These are phyloP conservation scores for Melanopsichium pennsylvanicum DNA, from an alignment of 1,284 basidiomycete genomes.

Conservation along the genomic window DNA sequence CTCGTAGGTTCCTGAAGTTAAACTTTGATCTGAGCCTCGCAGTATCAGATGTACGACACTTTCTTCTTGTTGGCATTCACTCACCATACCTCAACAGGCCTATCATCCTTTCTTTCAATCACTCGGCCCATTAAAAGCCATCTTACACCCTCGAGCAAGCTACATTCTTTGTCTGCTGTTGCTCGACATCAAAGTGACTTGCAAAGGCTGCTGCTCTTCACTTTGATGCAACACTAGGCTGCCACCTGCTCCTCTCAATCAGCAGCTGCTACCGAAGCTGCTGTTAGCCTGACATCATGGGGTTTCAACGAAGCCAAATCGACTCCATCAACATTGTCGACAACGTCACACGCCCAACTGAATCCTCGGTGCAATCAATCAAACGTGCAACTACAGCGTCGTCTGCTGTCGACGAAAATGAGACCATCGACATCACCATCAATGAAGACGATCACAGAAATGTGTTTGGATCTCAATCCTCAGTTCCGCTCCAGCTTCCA, in stretches of 20 bases:
- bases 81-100: too few species aligned
- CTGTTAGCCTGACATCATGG: conserved; percentile 12
- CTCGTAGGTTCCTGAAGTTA: too few species aligned
- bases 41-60: too few species aligned
- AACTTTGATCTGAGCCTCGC: too few species aligned
- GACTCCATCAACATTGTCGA: conserved; percentile 21
- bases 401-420: conserved; percentile 1
- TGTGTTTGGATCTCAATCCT: conserved; percentile 19
- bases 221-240: not conserved
- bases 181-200: too few species aligned
- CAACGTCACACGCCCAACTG: conserved; percentile 20
- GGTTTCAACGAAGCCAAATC: conserved; percentile 11
- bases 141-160: too few species aligned
- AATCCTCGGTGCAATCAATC: not conserved
- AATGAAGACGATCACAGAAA: conserved; percentile 37
- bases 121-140: too few species aligned
- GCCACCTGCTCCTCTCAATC: not conserved
- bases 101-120: too few species aligned
- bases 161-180: too few species aligned
- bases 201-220: too few species aligned
- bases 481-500: conserved; percentile 3
- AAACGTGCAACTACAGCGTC: not conserved
- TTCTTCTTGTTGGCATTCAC: too few species aligned
- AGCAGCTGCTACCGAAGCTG: not conserved
- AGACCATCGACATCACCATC: conserved; percentile 40